Base-by-base conservation (phyloP, 495 filamentous ascomycete species). In the Articulospora tetracladia region DNA sequence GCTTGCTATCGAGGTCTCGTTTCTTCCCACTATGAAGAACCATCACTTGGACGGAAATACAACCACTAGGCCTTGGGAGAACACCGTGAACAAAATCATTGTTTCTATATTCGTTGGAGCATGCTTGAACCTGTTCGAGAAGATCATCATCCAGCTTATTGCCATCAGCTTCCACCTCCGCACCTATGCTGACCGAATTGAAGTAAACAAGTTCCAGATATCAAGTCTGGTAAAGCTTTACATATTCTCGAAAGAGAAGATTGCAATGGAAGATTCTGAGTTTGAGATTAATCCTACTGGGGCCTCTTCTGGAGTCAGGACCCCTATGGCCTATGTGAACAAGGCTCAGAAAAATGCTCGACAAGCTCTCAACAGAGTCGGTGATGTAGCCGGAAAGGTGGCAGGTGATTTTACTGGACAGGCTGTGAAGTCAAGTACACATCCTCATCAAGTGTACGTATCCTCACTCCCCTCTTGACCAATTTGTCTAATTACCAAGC, bases 341-440 rank as follows among this genome's bases (percentile, higher is more conserved):
- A 75, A 83, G 36, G 88, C 86, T 1, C 83, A 86, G 39, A 81
- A 83, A 61, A 86, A 84, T 60, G 91, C 92, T 19, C 84, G 85
- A 39, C 83, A 86, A 25, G 90, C 83, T 0, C 80, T 91, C 67
- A 85, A 80, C 64, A 93, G 86, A 69, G 86, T 97, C 59, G 91
- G 92, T n/a, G 89, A 93, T 68, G 82, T 92, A 10, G 90, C 93
- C 11, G 92, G 86, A 12, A 92, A 91, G 50, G 85, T 97, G 48
- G 93, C 93, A n/a, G 92, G 92, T 13, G 93, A 98, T 70, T 93
- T 98, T 65, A 96, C 93, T 1, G 93, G 94, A 15, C 85, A 83
- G 41, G 79, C 84, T 61, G 80, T 89, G n/a, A 82, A 79, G 19
- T 81, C 83, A 48, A 91, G 88, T 73, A 87, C 76, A 32, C 91